Evolutionary conservation across 2,329 filamentous ascomycete species (phyloP).

Genomic region (Aspergillus unguis): DNA sequence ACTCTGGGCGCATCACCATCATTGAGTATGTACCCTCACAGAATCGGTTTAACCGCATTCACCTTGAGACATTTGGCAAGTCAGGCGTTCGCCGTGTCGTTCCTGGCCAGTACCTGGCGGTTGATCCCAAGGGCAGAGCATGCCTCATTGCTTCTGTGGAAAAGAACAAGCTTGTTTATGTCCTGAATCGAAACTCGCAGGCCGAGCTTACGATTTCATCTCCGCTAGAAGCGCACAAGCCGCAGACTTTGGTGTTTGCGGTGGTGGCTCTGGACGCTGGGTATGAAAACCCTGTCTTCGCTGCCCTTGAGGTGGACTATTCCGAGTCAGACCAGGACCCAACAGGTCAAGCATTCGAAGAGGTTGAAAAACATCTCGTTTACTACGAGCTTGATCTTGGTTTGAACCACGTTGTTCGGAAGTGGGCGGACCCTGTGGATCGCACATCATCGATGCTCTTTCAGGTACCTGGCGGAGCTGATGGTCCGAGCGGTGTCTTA

Average conservation of each 20-base stretch:
- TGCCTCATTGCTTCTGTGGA: constrained; percentile 91
- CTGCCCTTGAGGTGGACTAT: constrained; percentile 90
- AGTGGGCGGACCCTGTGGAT: constrained; percentile 93
- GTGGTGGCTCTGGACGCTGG: constrained; percentile 88
- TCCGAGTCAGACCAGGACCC: constrained; percentile 87
- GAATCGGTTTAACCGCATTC: constrained; percentile 83
- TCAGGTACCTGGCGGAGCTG: constrained; percentile 88
- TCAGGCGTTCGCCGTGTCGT: constrained; percentile 90
- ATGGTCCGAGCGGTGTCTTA: constrained; percentile 90
- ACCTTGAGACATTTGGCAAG: constrained; percentile 97
- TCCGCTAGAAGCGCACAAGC: constrained; percentile 91
- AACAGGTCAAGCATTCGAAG: constrained; percentile 73
- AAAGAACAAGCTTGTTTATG: constrained; percentile 99
- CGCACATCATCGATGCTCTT: constrained; percentile 85
- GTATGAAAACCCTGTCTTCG: constrained; percentile 96
- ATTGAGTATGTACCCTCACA: constrained; percentile 84
- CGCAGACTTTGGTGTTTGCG: constrained; percentile 83
- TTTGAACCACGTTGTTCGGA: constrained; percentile 92
- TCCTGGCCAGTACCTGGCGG: constrained; percentile 92
- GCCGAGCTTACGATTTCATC: constrained; percentile 96
- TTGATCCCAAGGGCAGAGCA: constrained; percentile 92
- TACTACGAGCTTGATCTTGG: constrained; percentile 98
- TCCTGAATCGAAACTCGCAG: constrained; percentile 91
- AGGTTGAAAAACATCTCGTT: constrained; percentile 84
- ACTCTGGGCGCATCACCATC: constrained; percentile 92